Evolutionary conservation across 192 early-diverging fungal species (phyloP), one percentile per base, ranked within the genome.

Genomic region (Phlyctochytrium planicorne): DNA sequence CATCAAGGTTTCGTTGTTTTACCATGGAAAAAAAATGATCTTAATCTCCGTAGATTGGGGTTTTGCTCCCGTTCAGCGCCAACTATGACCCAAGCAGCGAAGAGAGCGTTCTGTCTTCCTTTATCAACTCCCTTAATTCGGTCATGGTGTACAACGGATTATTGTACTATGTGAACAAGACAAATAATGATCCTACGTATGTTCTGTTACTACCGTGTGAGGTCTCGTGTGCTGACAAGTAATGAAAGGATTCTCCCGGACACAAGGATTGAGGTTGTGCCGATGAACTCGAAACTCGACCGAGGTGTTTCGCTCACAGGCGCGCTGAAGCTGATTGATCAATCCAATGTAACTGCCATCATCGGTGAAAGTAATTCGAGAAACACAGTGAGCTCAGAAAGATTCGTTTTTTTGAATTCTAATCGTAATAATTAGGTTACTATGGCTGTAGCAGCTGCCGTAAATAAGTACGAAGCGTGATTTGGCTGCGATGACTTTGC

Each of bases 361-460:
- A 57, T 57, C 25, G 55, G 55, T 27, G 55, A 57, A 27, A 24
- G 14, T 27, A 57, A 57, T 25, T 20, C 12, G 14, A 57, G 55
- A 27, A 57, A 57, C 55, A 57, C 55, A 27, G 55, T 57, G 40
- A 47, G 40, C n/a, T n/a, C n/a, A n/a, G n/a, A n/a, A n/a, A n/a
- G n/a, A n/a, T n/a, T n/a, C n/a, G n/a, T n/a, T n/a, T n/a, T n/a
- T n/a, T n/a, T n/a, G n/a, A n/a, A n/a, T n/a, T n/a, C n/a, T n/a
- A n/a, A n/a, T n/a, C n/a, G n/a, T n/a, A n/a, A n/a, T n/a, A n/a
- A n/a, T n/a, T n/a, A n/a, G n/a, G n/a, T n/a, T n/a, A 50, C 40
- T n/a, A 50, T 50, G 40, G 40, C 40, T 10, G 12, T 50, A n/a
- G 40, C 40, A 14, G 40, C 40, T 10, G 55, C 55, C 55, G 55